phyloP scores from a whole-genome alignment of 2,329 filamentous ascomycete genomes.

The Coniochaeta ligniaria region DNA sequence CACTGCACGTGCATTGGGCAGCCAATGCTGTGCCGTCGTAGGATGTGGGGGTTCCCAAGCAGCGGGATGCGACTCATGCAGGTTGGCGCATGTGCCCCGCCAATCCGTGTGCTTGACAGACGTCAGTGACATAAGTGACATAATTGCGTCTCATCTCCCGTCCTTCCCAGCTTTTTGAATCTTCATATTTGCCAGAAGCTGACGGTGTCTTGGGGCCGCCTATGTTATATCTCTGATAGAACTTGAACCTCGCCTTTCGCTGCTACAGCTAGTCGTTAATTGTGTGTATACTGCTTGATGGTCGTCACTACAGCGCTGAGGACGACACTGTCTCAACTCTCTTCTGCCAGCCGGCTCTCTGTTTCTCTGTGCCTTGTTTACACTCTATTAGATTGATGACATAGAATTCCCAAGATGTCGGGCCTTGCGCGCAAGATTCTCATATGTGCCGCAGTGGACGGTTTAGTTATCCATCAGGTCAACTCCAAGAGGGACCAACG shows the following conservation, averaged over 20 bases:
- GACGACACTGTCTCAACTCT: background rate
- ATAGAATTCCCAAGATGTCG: constrained; percentile 49
- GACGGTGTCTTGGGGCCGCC: background rate
- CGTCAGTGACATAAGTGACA: background rate
- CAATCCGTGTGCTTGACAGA: background rate
- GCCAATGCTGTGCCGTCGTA: background rate
- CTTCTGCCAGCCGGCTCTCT: background rate
- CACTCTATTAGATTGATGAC: background rate
- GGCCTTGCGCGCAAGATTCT: constrained; percentile 71
- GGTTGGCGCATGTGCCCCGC: background rate
- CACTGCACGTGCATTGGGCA: too few species aligned
- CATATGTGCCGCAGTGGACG: constrained; percentile 75
- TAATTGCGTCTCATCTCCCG: background rate
- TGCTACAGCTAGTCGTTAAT: background rate
- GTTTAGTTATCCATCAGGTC: constrained; percentile 71
- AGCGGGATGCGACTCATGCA: background rate
- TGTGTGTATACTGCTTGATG: background rate
- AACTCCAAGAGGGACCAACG: constrained; percentile 54
- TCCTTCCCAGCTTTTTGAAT: background rate
- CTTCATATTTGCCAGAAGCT: background rate
- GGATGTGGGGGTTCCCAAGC: background rate
- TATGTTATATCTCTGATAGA: constrained; percentile 1
- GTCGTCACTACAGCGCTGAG: background rate
- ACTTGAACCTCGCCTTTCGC: background rate
- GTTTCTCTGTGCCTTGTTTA: background rate